Percentiles rank a stretch among this genome's conserved stretches.
phyloP scores from a whole-genome alignment of 2,329 filamentous ascomycete genomes.

The Claviceps lovelessii region DNA sequence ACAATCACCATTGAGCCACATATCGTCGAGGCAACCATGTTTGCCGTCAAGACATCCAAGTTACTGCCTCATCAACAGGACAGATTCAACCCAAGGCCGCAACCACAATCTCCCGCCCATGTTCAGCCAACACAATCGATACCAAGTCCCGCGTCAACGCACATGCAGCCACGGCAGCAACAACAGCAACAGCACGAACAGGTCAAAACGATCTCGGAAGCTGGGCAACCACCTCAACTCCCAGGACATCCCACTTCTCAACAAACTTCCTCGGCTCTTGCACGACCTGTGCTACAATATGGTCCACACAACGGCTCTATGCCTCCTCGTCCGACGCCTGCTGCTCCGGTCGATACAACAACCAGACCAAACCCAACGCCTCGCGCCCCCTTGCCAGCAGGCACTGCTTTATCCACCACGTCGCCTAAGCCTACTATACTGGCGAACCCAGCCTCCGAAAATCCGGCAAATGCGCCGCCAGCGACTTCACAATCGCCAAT shows the following conservation, averaged over 20 bases:
- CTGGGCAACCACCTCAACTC: not conserved
- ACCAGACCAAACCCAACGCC: slow-evolving; percentile 7
- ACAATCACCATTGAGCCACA: slow-evolving; percentile 69
- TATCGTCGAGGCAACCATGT: slow-evolving; percentile 63
- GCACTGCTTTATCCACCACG: not conserved
- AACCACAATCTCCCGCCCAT: slow-evolving; percentile 8
- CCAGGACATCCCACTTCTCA: not conserved
- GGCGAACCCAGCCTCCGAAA: not conserved
- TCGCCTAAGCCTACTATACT: not conserved
- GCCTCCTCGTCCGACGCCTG: slow-evolving; percentile 35
- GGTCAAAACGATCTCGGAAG: not conserved
- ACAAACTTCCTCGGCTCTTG: slow-evolving; percentile 6
- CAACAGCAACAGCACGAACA: slow-evolving; percentile 11
- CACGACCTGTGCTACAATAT: slow-evolving; percentile 49
- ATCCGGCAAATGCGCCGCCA: not conserved
- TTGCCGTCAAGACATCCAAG: slow-evolving; percentile 52
- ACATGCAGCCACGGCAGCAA: slow-evolving; percentile 12
- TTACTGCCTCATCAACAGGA: slow-evolving; percentile 23
- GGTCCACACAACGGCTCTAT: slow-evolving; percentile 49
- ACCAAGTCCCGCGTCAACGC: not conserved
- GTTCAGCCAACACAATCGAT: slow-evolving; percentile 6
- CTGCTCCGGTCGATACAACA: not conserved
- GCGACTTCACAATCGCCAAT: not conserved
- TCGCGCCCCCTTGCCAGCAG: slow-evolving; percentile 2
- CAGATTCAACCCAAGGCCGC: slow-evolving; percentile 6